A percentile compares a stretch with the other conserved stretches of the same genome.
These are phyloP conservation scores for Tolypocladium endophyticum DNA, from an alignment of 2,329 filamentous ascomycete species.

Conservation along the genomic window DNA sequence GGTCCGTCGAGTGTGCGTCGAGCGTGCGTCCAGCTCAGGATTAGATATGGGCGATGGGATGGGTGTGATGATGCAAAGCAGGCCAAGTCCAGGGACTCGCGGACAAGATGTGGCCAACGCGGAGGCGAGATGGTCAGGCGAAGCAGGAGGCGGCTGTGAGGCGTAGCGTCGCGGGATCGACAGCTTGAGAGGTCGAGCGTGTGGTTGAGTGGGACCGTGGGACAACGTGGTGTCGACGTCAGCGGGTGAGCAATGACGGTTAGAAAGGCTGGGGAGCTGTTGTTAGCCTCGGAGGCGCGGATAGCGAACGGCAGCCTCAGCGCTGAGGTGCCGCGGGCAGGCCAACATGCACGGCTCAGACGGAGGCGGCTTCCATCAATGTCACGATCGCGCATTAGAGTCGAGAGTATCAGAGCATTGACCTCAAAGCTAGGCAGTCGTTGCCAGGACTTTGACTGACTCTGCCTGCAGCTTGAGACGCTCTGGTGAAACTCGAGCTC, in stretches of 20 bases:
- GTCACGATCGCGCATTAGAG: not conserved
- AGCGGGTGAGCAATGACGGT: not conserved
- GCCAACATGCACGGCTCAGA: not conserved
- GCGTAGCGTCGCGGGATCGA: conserved; percentile 5
- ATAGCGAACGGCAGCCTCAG: not conserved
- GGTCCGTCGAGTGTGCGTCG: not conserved
- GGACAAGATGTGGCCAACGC: not conserved
- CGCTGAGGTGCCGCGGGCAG: too few species aligned
- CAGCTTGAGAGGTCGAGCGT: not conserved
- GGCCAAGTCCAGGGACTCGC: not conserved
- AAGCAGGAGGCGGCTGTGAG: conserved; percentile 2
- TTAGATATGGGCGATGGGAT: not conserved
- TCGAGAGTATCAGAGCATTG: not conserved
- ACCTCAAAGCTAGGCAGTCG: not conserved
- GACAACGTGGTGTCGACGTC: conserved; percentile 2
- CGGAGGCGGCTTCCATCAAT: not conserved
- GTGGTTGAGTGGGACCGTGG: not conserved
- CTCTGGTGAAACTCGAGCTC: not conserved
- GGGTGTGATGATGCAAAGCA: not conserved
- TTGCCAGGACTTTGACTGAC: not conserved
- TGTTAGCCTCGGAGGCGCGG: not conserved
- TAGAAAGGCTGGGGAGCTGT: not conserved
- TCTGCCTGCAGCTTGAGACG: not conserved
- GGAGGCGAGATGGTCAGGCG: not conserved
- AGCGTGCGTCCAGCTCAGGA: not conserved